Conservation (phyloP, 805 yeast species). For the Candida piceae region DNA sequence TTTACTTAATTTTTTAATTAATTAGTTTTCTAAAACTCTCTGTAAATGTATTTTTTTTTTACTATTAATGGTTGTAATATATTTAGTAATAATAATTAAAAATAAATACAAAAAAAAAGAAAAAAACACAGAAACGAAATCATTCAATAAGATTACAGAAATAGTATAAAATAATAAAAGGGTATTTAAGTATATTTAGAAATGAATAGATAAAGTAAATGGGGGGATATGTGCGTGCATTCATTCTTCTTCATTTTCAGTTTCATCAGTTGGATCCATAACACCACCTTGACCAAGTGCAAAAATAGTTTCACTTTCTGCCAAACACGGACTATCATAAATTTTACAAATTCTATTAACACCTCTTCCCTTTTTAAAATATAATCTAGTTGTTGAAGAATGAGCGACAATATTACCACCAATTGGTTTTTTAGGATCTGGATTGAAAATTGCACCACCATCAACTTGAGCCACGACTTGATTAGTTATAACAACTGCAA, state of each 20-base stretch:
- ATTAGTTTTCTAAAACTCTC: too few species aligned
- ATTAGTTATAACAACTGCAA: slow-evolving; percentile 91
- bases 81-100: too few species aligned
- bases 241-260: slow-evolving; percentile 52
- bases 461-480: slow-evolving; percentile 99
- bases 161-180: too few species aligned
- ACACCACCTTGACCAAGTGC: slow-evolving; percentile 96
- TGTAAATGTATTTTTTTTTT: too few species aligned
- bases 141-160: too few species aligned
- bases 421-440: slow-evolving; percentile 97
- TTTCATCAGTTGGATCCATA: slow-evolving; percentile 73
- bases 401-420: slow-evolving; percentile 98
- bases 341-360: slow-evolving; percentile 92
- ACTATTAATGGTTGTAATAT: too few species aligned
- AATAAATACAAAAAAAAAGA: too few species aligned
- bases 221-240: too few species aligned
- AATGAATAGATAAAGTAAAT: too few species aligned
- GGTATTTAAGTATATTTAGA: too few species aligned
- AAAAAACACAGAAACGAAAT: too few species aligned
- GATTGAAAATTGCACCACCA: slow-evolving; percentile 78
- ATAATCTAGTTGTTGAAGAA: slow-evolving; percentile 88
- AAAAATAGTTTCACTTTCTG: slow-evolving; percentile 91
- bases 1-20: too few species aligned
- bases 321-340: slow-evolving; percentile 93
- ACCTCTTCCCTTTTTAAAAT: slow-evolving; percentile 85